phyloP scores from a whole-genome alignment of 1,284 basidiomycete genomes.

The Taiwanofungus camphoratus region DNA sequence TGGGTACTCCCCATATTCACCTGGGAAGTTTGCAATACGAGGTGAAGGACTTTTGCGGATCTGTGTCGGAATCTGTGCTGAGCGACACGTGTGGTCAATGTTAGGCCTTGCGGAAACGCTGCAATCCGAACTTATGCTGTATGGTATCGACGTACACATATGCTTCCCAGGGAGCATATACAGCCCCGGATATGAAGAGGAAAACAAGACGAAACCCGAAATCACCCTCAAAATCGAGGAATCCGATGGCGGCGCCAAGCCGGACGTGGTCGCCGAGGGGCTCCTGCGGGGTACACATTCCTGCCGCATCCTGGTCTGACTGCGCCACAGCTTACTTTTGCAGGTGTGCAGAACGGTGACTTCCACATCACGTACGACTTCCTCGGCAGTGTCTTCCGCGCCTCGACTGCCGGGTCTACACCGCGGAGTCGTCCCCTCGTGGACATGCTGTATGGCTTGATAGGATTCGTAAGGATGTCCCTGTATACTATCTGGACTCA shows the following conservation, averaged over 20 bases:
- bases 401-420: constrained; percentile 62
- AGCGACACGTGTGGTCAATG: constrained; percentile 1
- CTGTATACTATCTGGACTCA: neutral
- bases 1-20: constrained; percentile 84
- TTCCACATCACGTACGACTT: constrained; percentile 77
- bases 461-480: constrained; percentile 37
- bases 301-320: neutral
- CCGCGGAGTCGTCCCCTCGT: constrained; percentile 57
- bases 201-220: constrained; percentile 79
- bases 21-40: constrained; percentile 86
- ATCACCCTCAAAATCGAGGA: constrained; percentile 83
- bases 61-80: neutral
- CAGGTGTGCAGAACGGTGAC: constrained; percentile 68
- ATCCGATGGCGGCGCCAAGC: constrained; percentile 58
- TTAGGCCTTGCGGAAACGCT: constrained; percentile 83
- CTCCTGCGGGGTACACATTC: constrained; percentile 55
- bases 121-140: constrained; percentile 77
- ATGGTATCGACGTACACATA: constrained; percentile 78
- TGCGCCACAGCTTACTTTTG: neutral
- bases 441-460: constrained; percentile 43
- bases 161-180: constrained; percentile 87
- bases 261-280: constrained; percentile 60
- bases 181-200: constrained; percentile 75
- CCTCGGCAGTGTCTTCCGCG: constrained; percentile 63
- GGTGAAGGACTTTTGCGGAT: constrained; percentile 48